Evolutionary conservation across 306 rosid genomes (phyloP), one percentile per base, ranked within the genome.

Genomic region (Trichosanthes truncata): DNA sequence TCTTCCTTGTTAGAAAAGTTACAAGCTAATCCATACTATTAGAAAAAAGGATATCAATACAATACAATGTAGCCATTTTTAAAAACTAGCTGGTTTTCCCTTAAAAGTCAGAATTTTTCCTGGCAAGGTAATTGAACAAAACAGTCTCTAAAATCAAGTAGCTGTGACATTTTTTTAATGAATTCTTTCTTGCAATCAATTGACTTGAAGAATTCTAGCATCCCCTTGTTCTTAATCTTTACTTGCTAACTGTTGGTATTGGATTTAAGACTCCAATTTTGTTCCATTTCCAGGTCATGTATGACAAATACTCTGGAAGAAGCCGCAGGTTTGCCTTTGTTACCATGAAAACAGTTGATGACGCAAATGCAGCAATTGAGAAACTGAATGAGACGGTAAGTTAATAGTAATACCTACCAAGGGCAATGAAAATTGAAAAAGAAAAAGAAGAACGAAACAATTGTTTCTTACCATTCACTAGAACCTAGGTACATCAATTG

Each of bases 301-400:
- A 88, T 83, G 97, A 92, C 72, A 95, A 95, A 81, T 95, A 92
- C 87, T 92, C 97, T 52, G 90, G 91, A 74, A 86, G 96, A 86
- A 95, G 97, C 77, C 97, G 98, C 1, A 91, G 98, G 55, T 95
- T 95, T 84, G 98, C 91, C 49, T 95, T 95, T 85, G 97, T 89
- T 43, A 88, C 89, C 0, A 85, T 88, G 89, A 91, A 84, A 90
- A 89, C 97, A 0, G 88, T 90, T 79, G 97, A 92, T 51, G 98
- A 92, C 80, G 98, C 98, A 78, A 91, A 84, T 81, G 86, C 89
- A 46, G 92, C 76, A 51, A 57, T 83, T 66, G 98, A 95, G 87
- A 95, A 95, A 83, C 91, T 95, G 71, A 92, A 92, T 55, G 98
- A 96, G 84, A 90, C 90, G 83, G 98, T 95, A 84, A 82, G 97